These are phyloP conservation scores for Ceriops tagal DNA, from an alignment of 345 rosid species.

Conservation along the genomic window DNA sequence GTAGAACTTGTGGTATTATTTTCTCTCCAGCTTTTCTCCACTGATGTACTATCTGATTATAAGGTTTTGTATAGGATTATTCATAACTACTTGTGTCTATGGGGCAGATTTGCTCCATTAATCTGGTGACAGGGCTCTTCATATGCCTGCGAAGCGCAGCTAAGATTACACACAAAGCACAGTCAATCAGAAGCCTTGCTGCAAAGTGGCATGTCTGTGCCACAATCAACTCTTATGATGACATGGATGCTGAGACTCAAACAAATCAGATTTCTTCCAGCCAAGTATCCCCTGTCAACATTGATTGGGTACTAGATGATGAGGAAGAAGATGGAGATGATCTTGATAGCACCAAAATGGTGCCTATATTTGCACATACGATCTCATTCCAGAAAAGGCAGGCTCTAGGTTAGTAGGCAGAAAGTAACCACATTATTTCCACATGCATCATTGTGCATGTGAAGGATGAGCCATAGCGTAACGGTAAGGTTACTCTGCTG, in stretches of 20 bases:
- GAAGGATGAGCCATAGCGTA: too few species aligned
- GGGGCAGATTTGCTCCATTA: conserved; percentile 72
- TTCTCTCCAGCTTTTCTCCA: neutral
- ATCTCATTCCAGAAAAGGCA: conserved; percentile 84
- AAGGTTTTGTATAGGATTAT: neutral
- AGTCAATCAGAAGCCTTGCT: conserved; percentile 78
- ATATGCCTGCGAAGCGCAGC: conserved; percentile 90
- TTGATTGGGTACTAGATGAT: conserved; percentile 45
- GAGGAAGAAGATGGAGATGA: conserved; percentile 77
- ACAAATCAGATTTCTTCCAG: conserved; percentile 26
- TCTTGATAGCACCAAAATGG: conserved; percentile 47
- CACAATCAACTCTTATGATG: conserved; percentile 66
- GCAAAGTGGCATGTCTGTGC: conserved; percentile 90
- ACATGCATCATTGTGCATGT: too few species aligned
- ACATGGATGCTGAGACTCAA: conserved; percentile 66
- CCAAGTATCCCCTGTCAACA: conserved; percentile 28
- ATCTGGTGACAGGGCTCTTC: conserved; percentile 69
- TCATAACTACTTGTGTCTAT: neutral
- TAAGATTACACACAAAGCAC: conserved; percentile 85
- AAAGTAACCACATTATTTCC: neutral
- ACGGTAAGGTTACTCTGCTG: too few species aligned
- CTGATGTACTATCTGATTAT: neutral
- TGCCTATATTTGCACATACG: conserved; percentile 61
- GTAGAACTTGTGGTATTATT: conserved; percentile 64
- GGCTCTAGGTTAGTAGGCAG: conserved; percentile 57